Percentiles rank a stretch among this genome's conserved stretches.
Conservation (phyloP, 345 rosid species). For the Rhodamnia rubescens region DNA sequence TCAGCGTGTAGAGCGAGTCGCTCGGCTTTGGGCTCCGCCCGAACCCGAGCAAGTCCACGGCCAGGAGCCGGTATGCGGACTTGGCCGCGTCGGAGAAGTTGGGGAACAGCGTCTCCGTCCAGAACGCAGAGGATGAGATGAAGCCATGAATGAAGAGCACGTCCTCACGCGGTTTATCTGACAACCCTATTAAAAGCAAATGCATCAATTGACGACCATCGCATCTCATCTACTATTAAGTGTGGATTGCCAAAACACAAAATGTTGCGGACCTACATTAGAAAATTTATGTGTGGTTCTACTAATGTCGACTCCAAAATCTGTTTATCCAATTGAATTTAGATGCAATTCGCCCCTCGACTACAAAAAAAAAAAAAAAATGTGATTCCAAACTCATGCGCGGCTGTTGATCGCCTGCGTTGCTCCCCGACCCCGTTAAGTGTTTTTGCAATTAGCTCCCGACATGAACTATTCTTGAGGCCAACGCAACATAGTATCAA, state of each 20-base stretch:
- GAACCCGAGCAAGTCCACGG: slow-evolving; percentile 79
- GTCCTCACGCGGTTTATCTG: slow-evolving; percentile 55
- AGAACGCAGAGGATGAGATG: slow-evolving; percentile 89
- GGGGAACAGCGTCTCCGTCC: slow-evolving; percentile 95
- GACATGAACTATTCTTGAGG: not conserved
- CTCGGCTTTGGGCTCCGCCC: slow-evolving; percentile 96
- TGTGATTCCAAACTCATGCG: not conserved
- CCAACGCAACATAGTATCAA: not conserved
- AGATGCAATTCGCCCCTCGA: not conserved
- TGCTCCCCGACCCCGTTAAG: not conserved
- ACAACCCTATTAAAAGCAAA: not conserved
- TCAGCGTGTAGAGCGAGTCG: slow-evolving; percentile 80
- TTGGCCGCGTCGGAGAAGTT: slow-evolving; percentile 64
- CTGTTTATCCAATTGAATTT: no score
- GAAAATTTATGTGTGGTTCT: not conserved
- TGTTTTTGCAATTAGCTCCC: not conserved
- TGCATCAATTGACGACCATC: not conserved
- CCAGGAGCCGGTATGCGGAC: slow-evolving; percentile 60
- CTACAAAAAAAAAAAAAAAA: not conserved
- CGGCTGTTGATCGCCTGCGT: not conserved
- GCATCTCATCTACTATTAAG: not conserved
- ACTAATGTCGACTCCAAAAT: no score
- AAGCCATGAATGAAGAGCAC: slow-evolving; percentile 97
- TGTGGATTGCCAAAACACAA: not conserved
- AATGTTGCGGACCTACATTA: not conserved